Evolutionary conservation across 2,329 filamentous ascomycete species (phyloP).

Genomic region (Scolecobasidium constrictum): DNA sequence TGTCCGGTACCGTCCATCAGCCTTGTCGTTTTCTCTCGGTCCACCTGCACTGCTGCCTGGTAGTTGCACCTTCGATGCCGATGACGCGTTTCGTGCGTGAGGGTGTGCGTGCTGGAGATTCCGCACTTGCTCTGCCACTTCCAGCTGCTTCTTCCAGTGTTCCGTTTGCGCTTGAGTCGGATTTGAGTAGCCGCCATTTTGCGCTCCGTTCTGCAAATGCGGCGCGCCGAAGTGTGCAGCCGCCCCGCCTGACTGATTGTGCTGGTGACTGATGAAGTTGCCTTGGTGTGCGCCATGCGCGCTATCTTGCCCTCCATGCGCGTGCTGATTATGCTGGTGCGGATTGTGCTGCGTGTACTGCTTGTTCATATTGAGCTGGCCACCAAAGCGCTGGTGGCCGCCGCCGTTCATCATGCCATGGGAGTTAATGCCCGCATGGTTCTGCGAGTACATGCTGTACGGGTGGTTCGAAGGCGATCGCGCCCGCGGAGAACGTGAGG

Average conservation of each 20-base stretch:
- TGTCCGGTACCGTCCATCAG: constrained; percentile 54
- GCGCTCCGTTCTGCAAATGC: constrained; percentile 50
- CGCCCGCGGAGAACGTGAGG: constrained; percentile 45
- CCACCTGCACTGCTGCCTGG: constrained; percentile 37
- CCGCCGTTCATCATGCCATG: constrained; percentile 60
- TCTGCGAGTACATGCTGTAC: constrained; percentile 64
- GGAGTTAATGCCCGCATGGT: constrained; percentile 49
- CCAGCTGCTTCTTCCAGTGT: constrained; percentile 83
- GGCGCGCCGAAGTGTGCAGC: constrained; percentile 50
- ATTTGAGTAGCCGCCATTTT: constrained; percentile 43
- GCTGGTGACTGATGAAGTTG: constrained; percentile 48
- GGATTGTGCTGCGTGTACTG: constrained; percentile 50
- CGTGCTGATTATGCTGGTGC: constrained; percentile 32
- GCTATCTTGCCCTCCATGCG: constrained; percentile 46
- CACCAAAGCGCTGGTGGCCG: constrained; percentile 44
- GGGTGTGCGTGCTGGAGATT: constrained; percentile 50
- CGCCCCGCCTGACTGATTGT: constrained; percentile 48
- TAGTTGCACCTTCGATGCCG: constrained; percentile 57
- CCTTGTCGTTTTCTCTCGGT: constrained; percentile 37
- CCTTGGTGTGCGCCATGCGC: constrained; percentile 51
- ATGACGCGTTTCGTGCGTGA: constrained; percentile 62
- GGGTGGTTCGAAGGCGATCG: constrained; percentile 33
- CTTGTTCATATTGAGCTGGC: constrained; percentile 54
- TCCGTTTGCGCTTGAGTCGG: constrained; percentile 49
- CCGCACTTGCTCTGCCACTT: constrained; percentile 63